These are phyloP conservation scores for Purshia tridentata DNA, from an alignment of 306 rosid species.

Conservation along the genomic window DNA sequence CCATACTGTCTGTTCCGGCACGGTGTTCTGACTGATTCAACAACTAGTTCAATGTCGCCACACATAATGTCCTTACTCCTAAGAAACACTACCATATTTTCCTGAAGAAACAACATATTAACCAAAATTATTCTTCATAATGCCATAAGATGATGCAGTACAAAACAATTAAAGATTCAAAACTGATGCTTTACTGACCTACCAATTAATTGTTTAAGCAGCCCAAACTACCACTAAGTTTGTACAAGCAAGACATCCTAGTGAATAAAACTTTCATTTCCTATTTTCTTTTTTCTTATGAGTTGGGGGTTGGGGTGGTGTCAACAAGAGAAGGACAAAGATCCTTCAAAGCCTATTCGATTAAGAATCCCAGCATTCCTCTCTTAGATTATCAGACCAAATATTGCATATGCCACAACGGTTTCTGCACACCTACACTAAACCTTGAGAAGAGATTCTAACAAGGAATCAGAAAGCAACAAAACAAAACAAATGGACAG, in stretches of 20 bases:
- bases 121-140: background rate
- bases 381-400: background rate
- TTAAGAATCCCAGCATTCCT: background rate
- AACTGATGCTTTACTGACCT: background rate
- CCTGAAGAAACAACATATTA: slow-evolving; percentile 20
- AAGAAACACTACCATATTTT: slow-evolving; percentile 18
- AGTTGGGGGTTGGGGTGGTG: background rate
- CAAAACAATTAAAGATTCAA: background rate
- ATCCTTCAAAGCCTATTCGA: background rate
- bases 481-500: too few species aligned
- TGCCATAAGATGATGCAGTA: background rate
- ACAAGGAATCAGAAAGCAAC: background rate
- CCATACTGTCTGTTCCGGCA: slow-evolving; percentile 34
- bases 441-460: background rate
- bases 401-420: background rate
- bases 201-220: too few species aligned
- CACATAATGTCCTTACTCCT: slow-evolving; percentile 18
- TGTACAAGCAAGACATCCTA: background rate
- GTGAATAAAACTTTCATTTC: background rate
- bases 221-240: too few species aligned
- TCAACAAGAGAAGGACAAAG: background rate
- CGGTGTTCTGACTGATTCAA: slow-evolving; percentile 23
- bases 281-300: background rate
- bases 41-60: slow-evolving; percentile 22
- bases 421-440: background rate